Base-by-base conservation (phyloP, 352 stramenopile genomes). In the Globisporangium apiculatum region DNA sequence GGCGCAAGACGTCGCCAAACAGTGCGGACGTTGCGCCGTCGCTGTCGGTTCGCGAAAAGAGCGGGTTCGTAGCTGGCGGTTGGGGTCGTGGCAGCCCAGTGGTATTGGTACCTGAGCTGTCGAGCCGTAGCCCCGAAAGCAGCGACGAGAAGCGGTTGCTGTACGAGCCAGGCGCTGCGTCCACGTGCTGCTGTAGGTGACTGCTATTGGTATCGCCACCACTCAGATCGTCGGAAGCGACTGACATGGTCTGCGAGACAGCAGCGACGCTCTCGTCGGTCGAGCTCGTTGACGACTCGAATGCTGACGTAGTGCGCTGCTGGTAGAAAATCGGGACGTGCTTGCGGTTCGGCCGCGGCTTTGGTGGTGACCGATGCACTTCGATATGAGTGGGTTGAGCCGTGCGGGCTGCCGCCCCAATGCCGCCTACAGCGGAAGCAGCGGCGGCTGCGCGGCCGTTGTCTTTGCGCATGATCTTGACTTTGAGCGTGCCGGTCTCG, bases 321-420 rank as follows among this genome's bases (percentile, higher is more conserved):
- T 89, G 75, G 66, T 91, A 91, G 65, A 91, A 91, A 43, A 91
- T 87, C 3, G 82, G 82, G 35, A 91, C 79, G 61, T 91, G 82
- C 64, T 91, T 91, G 57, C 82, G 69, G 50, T 91, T 91, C n/a
- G 82, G 74, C 48, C 82, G 72, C 2, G 82, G 82, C 64, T 87
- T 89, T 10, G 82, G 82, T 5, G 82, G 82, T 14, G 81, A 89
- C 8, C 69, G 61, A 2, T 67, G 35, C 1, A 55, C 46, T 35
- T 61, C 51, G 5, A 12, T 15, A 8, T 43, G 40, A 8, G 40
- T 31, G 1, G 24, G 24, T 3, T 31, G 24, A 31, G 24, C 24
- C 24, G 24, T 31, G 24, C 3, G 24, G 24, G 24, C 1, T 31
- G 24, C 7, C 40, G 40, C 40, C 7, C 40, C 11, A 12, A 14